Evolutionary conservation across 2,329 filamentous ascomycete genomes (phyloP).

Genomic region (Nemania serpens): DNA sequence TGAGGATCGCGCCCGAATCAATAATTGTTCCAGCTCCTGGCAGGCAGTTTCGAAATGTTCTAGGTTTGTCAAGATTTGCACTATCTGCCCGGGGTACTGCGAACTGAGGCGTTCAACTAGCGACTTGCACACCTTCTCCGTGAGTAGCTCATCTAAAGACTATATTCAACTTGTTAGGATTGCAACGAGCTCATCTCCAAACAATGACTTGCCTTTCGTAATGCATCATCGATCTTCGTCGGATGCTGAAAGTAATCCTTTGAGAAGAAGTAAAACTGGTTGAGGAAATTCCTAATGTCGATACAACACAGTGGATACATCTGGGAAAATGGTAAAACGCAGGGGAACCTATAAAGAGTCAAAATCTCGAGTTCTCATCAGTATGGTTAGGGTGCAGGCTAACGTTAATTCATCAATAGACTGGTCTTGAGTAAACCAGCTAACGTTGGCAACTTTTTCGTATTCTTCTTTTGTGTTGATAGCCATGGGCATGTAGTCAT

Average conservation of each 20-base stretch:
- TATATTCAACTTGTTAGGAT: slow-evolving; percentile 49
- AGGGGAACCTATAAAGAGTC: slow-evolving; percentile 70
- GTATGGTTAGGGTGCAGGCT: slow-evolving; percentile 38
- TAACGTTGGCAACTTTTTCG: slow-evolving; percentile 92
- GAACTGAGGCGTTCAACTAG: slow-evolving; percentile 86
- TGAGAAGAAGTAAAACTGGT: slow-evolving; percentile 97
- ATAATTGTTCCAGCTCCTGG: slow-evolving; percentile 81
- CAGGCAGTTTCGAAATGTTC: slow-evolving; percentile 97
- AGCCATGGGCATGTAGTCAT: slow-evolving; percentile 99
- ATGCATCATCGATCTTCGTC: slow-evolving; percentile 85
- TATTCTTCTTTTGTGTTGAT: slow-evolving; percentile 91
- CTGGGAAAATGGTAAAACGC: slow-evolving; percentile 94
- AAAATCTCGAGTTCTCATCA: slow-evolving; percentile 52
- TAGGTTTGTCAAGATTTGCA: slow-evolving; percentile 96
- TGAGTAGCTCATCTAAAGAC: slow-evolving; percentile 94
- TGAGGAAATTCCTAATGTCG: slow-evolving; percentile 95
- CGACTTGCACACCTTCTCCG: slow-evolving; percentile 86
- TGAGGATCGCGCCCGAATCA: slow-evolving; percentile 83
- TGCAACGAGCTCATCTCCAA: slow-evolving; percentile 15
- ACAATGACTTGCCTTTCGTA: slow-evolving; percentile 66
- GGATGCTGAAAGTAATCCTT: slow-evolving; percentile 95
- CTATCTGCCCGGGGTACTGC: slow-evolving; percentile 95
- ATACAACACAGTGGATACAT: slow-evolving; percentile 99
- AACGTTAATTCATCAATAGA: slow-evolving; percentile 74
- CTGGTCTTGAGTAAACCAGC: slow-evolving; percentile 91